Evolutionary conservation across 176 grass and related monocot species (phyloP).

Genomic region (Ananas comosus): DNA sequence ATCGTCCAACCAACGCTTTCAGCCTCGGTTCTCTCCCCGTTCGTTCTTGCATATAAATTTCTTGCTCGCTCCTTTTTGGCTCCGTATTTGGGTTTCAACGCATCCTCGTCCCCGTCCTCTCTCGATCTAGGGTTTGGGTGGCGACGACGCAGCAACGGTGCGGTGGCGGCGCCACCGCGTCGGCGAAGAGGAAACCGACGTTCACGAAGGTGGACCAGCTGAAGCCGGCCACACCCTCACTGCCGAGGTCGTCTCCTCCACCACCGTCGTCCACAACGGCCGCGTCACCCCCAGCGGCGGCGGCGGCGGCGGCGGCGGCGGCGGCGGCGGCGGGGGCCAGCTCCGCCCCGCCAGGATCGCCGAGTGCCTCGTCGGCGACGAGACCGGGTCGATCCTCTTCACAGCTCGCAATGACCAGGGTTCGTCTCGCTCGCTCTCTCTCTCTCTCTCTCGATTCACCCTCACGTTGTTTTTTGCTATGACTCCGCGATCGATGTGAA

Average conservation of each 20-base stretch:
- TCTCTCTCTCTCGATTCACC: not conserved
- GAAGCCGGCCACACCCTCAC: conserved; percentile 69
- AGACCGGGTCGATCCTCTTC: conserved; percentile 76
- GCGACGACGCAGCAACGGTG: conserved; percentile 18
- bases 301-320: conserved; percentile 7
- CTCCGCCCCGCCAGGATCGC: conserved; percentile 43
- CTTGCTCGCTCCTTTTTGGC: not conserved
- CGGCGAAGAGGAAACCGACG: conserved; percentile 56
- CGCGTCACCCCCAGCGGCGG: conserved; percentile 26
- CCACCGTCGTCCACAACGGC: conserved; percentile 57
- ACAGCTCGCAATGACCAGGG: conserved; percentile 74
- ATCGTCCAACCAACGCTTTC: too few species aligned
- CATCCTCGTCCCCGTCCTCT: not conserved
- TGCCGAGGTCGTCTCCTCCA: conserved; percentile 57
- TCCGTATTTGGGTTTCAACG: conserved; percentile 25
- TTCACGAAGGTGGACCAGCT: conserved; percentile 73
- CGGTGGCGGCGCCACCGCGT: conserved; percentile 5
- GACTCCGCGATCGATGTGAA: not conserved
- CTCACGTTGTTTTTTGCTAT: too few species aligned
- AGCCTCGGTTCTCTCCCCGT: too few species aligned
- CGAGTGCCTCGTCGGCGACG: conserved; percentile 81
- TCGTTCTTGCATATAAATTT: not conserved
- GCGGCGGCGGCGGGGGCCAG: not conserved
- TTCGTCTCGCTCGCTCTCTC: conserved; percentile 19
- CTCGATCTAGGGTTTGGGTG: not conserved